Evolutionary conservation across 1,284 basidiomycete species (phyloP).

Genomic region (Vanrija humicola): DNA sequence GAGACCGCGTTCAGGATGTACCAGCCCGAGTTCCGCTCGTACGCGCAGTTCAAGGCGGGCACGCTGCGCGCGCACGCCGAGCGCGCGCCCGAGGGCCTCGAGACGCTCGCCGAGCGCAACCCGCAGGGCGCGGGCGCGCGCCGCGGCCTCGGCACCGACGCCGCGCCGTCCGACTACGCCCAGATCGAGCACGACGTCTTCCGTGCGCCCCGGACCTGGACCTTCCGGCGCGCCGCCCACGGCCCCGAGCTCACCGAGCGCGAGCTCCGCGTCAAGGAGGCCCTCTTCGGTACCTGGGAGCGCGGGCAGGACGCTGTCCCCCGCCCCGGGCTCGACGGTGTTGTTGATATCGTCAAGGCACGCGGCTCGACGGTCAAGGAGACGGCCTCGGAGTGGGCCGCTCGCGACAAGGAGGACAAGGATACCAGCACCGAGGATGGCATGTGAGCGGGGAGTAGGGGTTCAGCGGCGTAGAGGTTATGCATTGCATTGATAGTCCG

Average conservation of each 20-base stretch:
- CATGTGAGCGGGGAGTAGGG: conserved; percentile 1
- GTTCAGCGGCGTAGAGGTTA: neutral
- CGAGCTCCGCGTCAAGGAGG: conserved; percentile 37
- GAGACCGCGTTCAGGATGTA: conserved; percentile 29
- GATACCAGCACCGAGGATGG: conserved; percentile 13
- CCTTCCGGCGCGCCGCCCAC: neutral
- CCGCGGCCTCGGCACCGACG: conserved; percentile 1
- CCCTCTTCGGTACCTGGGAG: conserved; percentile 42
- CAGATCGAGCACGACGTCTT: conserved; percentile 5
- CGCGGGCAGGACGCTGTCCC: conserved; percentile 20
- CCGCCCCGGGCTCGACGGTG: conserved; percentile 35
- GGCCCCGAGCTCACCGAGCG: conserved; percentile 24
- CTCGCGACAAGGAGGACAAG: conserved; percentile 16
- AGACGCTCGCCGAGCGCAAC: conserved; percentile 3
- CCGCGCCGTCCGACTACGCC: conserved; percentile 2
- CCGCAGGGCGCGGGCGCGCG: conserved; percentile 9
- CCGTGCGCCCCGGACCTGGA: conserved; percentile 5
- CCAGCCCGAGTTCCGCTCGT: conserved; percentile 16
- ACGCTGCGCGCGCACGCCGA: neutral
- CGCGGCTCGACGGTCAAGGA: conserved; percentile 24
- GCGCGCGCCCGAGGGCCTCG: neutral
- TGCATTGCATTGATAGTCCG: neutral
- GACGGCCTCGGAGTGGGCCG: conserved; percentile 28
- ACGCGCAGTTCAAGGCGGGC: conserved; percentile 6
- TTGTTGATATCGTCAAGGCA: conserved; percentile 34